Evolutionary conservation across 1,284 basidiomycete genomes (phyloP).

Genomic region (Leccinum subrobustum): DNA sequence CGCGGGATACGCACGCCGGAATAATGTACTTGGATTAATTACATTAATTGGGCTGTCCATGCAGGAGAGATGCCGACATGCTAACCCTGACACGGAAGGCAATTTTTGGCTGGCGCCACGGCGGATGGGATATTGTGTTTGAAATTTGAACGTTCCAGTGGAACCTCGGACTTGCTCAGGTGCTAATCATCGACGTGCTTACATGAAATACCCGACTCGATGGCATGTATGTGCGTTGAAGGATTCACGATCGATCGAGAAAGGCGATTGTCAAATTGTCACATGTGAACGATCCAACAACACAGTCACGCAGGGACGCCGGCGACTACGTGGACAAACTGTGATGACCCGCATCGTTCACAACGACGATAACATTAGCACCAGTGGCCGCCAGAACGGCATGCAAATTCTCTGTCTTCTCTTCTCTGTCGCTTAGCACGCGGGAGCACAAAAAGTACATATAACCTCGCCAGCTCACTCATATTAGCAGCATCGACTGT

Average conservation of each 20-base stretch:
- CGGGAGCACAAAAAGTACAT: conserved; percentile 9
- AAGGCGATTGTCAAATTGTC: background rate
- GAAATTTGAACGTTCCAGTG: too few relatives aligned
- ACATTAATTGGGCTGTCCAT: conserved; percentile 6
- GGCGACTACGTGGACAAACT: conserved; percentile 20
- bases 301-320: background rate
- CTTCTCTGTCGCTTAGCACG: conserved; percentile 19
- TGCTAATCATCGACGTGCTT: background rate
- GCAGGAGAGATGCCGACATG: conserved; percentile 14
- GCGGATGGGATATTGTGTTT: background rate
- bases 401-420: conserved; percentile 2
- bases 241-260: background rate
- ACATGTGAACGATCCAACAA: background rate
- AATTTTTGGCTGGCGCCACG: background rate
- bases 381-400: background rate
- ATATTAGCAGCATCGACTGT: background rate
- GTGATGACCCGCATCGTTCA: background rate
- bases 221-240: conserved; percentile 3
- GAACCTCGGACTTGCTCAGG: background rate
- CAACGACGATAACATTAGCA: background rate
- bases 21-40: conserved; percentile 12
- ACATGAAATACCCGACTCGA: background rate
- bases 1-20: conserved; percentile 20
- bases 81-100: conserved; percentile 7
- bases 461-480: conserved; percentile 1